Evolutionary conservation across 805 yeast genomes (phyloP).

Genomic region (Candida qinlingensis): DNA sequence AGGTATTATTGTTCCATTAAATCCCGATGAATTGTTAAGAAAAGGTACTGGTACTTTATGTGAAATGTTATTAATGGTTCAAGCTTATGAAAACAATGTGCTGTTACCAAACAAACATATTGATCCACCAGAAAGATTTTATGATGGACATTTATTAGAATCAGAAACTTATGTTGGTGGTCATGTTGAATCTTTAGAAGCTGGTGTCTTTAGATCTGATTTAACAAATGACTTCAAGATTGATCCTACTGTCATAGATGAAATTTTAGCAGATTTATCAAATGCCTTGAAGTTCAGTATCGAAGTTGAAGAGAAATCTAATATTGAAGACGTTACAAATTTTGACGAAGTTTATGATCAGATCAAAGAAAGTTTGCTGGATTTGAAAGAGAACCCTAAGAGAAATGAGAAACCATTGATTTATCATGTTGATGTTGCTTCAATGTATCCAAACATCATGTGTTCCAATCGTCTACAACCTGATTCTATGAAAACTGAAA

Average conservation of each 20-base stretch:
- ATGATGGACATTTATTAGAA: constrained; percentile 88
- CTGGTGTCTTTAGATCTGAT: constrained; percentile 95
- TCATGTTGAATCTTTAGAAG: constrained; percentile 94
- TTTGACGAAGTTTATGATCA: constrained; percentile 66
- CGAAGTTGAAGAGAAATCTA: constrained; percentile 71
- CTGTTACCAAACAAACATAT: constrained; percentile 88
- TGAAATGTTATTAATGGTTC: constrained; percentile 96
- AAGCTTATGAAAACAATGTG: constrained; percentile 76
- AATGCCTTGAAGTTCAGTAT: constrained; percentile 77
- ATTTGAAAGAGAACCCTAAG: constrained; percentile 53
- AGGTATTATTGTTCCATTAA: constrained; percentile 90
- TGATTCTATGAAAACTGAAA: constrained; percentile 92
- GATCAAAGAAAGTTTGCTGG: constrained; percentile 51
- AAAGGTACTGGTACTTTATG: constrained; percentile 98
- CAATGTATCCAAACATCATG: constrained; percentile 99
- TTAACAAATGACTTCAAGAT: constrained; percentile 67
- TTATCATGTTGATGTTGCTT: constrained; percentile 97
- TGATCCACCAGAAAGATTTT: constrained; percentile 92
- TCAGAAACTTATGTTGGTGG: constrained; percentile 99
- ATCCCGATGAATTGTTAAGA: constrained; percentile 92
- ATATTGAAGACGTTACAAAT: constrained; percentile 72
- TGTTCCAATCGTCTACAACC: constrained; percentile 96
- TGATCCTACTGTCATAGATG: constrained; percentile 80
- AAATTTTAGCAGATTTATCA: constrained; percentile 65
- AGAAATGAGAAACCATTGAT: constrained; percentile 79